These are phyloP conservation scores for Scolecobasidium constrictum DNA, from an alignment of 2,329 filamentous ascomycete species.

Conservation along the genomic window DNA sequence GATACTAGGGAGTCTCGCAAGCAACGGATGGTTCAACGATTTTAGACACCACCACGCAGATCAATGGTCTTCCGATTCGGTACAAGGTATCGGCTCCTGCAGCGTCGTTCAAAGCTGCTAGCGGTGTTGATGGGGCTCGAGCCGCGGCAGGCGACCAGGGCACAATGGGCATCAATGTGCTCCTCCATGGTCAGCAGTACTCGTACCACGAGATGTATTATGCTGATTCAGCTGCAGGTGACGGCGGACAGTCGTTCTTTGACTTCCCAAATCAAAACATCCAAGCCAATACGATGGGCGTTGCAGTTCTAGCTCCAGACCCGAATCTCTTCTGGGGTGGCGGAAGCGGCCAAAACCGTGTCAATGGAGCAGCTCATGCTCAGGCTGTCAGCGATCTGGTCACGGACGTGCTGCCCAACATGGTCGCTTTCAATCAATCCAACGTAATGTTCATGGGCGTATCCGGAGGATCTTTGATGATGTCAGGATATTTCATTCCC, in stretches of 20 bases:
- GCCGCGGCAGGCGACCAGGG: slow-evolving; percentile 21
- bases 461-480: slow-evolving; percentile 42
- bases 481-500: slow-evolving; percentile 40
- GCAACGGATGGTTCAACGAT: slow-evolving; percentile 46
- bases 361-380: slow-evolving; percentile 45
- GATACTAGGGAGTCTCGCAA: slow-evolving; percentile 17
- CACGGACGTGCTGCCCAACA: slow-evolving; percentile 36
- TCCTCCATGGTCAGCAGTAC: no score
- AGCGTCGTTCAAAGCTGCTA: slow-evolving; percentile 39
- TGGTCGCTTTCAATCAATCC: slow-evolving; percentile 41
- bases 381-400: slow-evolving; percentile 45
- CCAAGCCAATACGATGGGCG: slow-evolving; percentile 40
- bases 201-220: no score
- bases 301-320: slow-evolving; percentile 44
- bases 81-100: slow-evolving; percentile 47
- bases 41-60: slow-evolving; percentile 42
- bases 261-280: slow-evolving; percentile 47
- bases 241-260: slow-evolving; percentile 49
- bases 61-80: slow-evolving; percentile 45
- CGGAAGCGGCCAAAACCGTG: slow-evolving; percentile 39
- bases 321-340: slow-evolving; percentile 49
- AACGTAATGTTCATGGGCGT: slow-evolving; percentile 49
- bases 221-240: no score
- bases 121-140: slow-evolving; percentile 38
- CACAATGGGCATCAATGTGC: slow-evolving; percentile 42